Evolutionary conservation across 176 grass and related monocot genomes (phyloP), one percentile per base, ranked within the genome.

Genomic region (Cenchrus fungigraminus): DNA sequence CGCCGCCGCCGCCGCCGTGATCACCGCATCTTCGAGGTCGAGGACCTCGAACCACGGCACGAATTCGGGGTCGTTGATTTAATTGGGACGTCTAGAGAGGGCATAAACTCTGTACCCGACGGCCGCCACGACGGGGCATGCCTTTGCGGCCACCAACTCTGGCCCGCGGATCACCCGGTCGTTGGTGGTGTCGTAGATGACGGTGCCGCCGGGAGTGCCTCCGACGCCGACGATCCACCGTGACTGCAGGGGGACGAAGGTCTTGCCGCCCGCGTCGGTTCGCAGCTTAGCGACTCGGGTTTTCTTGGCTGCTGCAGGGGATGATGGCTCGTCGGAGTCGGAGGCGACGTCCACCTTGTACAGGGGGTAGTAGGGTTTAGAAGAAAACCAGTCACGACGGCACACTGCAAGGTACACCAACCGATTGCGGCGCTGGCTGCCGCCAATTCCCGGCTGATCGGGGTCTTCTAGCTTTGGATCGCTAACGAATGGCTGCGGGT

Each of bases 141-240:
- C 1, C 40, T 78, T 78, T 8, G 47, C 57, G 17, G 76, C 19
- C 42, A 63, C 57, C 11, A 78, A 40, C 8, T 46, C 13, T 5
- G 76, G 76, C 76, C 76, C 76, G 40, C 12, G 57, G 59, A 79
- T 79, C 42, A 49, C 43, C 59, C 7, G 31, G 56, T 16, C 3
- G 12, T 1, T 79, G 11, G 0, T 50, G n/a, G 58, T 64, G 76
- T 79, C 58, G 1, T 46, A 77, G 54, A 77, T 60, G 37, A 77
- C 11, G 56, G 34, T 44, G 75, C 6, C 31, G 37, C 75, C 55
- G 0, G 75, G 58, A 11, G 5, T 13, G 42, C 76, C 59, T 0
- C 76, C 58, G 43, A 79, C 59, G 76, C 42, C 76, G 76, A 64
- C 76, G 40, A 79, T 79, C 76, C 76, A 79, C 58, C 58, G n/a